These are phyloP conservation scores for Nemania abortiva DNA, from an alignment of 2,329 filamentous ascomycete species.

Conservation along the genomic window DNA sequence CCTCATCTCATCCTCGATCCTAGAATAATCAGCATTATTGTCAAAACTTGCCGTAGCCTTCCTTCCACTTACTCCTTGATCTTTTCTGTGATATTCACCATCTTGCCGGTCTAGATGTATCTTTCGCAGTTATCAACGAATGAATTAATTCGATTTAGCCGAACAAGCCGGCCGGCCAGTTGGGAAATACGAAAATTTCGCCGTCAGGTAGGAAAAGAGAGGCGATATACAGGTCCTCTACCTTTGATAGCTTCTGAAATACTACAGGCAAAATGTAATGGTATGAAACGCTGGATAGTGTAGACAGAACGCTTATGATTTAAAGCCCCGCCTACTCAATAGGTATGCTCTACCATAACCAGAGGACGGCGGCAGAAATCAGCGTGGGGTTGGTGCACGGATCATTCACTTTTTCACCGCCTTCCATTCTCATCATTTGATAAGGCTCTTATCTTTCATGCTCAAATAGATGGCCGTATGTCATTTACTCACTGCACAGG, in stretches of 20 bases:
- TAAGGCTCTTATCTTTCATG: not conserved
- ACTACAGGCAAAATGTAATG: too few species aligned
- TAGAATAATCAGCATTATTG: conserved; percentile 55
- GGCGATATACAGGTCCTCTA: too few species aligned
- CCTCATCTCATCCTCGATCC: conserved; percentile 99
- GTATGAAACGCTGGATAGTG: conserved; percentile 10
- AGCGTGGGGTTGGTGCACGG: conserved; percentile 36
- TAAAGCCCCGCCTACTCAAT: conserved; percentile 21
- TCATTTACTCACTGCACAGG: too few species aligned
- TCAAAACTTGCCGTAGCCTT: not conserved
- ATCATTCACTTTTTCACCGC: conserved; percentile 26
- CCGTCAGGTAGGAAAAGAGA: too few species aligned
- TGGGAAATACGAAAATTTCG: too few species aligned
- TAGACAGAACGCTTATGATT: not conserved
- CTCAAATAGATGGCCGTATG: too few species aligned
- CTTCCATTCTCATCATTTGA: conserved; percentile 22
- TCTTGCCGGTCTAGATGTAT: conserved; percentile 59
- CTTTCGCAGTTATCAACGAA: conserved; percentile 14
- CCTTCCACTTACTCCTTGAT: conserved; percentile 87
- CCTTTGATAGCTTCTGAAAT: too few species aligned
- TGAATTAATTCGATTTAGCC: not conserved
- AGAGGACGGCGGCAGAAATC: conserved; percentile 35
- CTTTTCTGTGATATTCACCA: conserved; percentile 99
- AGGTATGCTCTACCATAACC: conserved; percentile 2
- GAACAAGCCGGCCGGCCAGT: not conserved